Evolutionary conservation across 441 rosid genomes (phyloP).

Genomic region (Bocquillonia castaneifolia): DNA sequence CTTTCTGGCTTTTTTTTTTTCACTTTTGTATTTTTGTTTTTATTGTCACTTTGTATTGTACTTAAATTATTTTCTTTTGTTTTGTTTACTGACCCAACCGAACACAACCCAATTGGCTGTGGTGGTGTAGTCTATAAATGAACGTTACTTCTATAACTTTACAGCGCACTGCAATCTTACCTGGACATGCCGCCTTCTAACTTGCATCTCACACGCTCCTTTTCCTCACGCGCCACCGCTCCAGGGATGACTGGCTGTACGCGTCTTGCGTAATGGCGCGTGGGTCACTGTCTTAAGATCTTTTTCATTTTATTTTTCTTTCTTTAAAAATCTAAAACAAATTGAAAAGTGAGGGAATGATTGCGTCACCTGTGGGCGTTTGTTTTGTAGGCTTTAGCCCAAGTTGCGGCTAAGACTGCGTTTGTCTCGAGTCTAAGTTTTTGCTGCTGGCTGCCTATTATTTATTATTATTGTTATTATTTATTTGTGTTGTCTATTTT

Average conservation of each 20-base stretch:
- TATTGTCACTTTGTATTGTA: no score
- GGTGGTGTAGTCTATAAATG: no score
- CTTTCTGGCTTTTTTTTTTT: no score
- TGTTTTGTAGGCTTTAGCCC: conserved; percentile 17
- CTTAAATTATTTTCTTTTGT: background rate
- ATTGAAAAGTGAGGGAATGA: background rate
- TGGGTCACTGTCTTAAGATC: background rate
- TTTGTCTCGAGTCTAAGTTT: conserved; percentile 17
- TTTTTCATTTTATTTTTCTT: background rate
- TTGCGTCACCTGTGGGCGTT: conserved; percentile 15
- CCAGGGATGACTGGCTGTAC: background rate
- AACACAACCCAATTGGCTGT: background rate
- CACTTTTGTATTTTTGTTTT: no score
- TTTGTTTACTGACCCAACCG: background rate
- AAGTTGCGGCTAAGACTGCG: conserved; percentile 26
- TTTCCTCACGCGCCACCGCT: background rate
- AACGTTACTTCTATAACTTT: no score
- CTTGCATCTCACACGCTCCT: background rate
- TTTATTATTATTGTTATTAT: background rate
- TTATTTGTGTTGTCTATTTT: no score
- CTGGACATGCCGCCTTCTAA: conserved; percentile 12
- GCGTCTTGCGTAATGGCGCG: background rate
- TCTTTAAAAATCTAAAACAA: background rate
- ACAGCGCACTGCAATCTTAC: conserved; percentile 10
- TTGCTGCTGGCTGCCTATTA: background rate